Evolutionary conservation across 2,329 filamentous ascomycete genomes (phyloP), one percentile per base, ranked within the genome.

Genomic region (Chaetomiaceae sp.): DNA sequence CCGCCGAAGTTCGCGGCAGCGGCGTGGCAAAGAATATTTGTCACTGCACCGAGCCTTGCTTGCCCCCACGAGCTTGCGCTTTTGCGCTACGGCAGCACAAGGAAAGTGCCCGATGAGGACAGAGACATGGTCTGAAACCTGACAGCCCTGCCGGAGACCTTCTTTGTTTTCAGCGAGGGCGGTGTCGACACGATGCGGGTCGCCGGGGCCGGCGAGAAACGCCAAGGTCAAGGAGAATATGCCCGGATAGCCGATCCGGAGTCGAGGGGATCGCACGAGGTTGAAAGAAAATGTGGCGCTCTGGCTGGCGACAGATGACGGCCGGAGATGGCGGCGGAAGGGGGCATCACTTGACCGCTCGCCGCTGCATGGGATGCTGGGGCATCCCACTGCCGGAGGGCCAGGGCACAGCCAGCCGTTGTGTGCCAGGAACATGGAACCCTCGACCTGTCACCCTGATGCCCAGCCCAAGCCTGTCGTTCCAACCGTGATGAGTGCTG

Each of bases 401-500:
- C 25, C 17, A 29, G 46, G 17, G 43, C 39, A 55, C 45, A 37
- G 22, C 51, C 51, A 51, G 55, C 55, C 55, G 40, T 55, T 49
- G 46, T 53, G 44, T 53, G 37, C 33, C 39, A 49, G 55, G 58
- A 55, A 47, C 58, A 58, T 57, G 51, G 52, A 63, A 64, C 55
- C 59, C 68, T 74, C 72, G 72, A 74, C 71, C 73, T 71, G 62
- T 61, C 57, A 51, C 45, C 63, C 68, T 62, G 65, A 63, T 60
- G 54, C 58, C 31, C 62, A 63, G 59, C 63, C 64, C 58, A 64
- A 60, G 54, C 62, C 62, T 61, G 63, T 61, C 65, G 63, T 64
- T 64, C 64, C 65, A 64, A 64, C 58, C 60, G 65, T 66, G 62
- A 66, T 65, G 63, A 63, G 59, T 61, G 54, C 67, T 73, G 72